Conservation (phyloP, 306 rosid species). For the Lathyrus oleraceus region DNA sequence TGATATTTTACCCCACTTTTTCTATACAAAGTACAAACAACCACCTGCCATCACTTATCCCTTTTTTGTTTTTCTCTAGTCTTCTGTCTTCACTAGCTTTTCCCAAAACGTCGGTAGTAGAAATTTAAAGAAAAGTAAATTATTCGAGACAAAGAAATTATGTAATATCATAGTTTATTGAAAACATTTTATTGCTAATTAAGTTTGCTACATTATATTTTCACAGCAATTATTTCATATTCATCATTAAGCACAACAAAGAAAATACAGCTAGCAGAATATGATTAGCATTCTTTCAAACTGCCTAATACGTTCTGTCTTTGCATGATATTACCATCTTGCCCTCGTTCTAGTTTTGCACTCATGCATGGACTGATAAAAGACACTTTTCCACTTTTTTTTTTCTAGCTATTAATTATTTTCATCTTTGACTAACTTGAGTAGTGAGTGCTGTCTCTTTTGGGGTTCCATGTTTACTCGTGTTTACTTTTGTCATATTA, state of each 20-base stretch:
- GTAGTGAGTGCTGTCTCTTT: background rate
- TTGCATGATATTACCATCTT: background rate
- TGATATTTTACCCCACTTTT: background rate
- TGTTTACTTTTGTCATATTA: background rate
- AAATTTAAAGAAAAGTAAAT: background rate
- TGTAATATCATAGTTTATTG: background rate
- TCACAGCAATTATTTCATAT: background rate
- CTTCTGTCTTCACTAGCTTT: background rate
- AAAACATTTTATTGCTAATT: background rate
- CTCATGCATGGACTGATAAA: background rate
- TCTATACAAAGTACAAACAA: background rate
- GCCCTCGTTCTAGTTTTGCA: conserved; percentile 5
- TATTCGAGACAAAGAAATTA: background rate
- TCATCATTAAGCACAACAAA: conserved; percentile 1
- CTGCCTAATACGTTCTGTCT: background rate
- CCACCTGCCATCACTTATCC: background rate
- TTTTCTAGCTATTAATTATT: background rate
- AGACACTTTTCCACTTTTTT: background rate
- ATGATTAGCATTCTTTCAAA: background rate
- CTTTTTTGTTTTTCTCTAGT: background rate
- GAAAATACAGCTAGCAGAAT: background rate
- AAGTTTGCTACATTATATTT: background rate
- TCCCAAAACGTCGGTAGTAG: background rate
- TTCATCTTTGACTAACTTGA: conserved; percentile 23
- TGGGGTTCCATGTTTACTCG: background rate